Conservation (phyloP, 2,329 filamentous ascomycete species). For the Huntiella abstrusa region DNA sequence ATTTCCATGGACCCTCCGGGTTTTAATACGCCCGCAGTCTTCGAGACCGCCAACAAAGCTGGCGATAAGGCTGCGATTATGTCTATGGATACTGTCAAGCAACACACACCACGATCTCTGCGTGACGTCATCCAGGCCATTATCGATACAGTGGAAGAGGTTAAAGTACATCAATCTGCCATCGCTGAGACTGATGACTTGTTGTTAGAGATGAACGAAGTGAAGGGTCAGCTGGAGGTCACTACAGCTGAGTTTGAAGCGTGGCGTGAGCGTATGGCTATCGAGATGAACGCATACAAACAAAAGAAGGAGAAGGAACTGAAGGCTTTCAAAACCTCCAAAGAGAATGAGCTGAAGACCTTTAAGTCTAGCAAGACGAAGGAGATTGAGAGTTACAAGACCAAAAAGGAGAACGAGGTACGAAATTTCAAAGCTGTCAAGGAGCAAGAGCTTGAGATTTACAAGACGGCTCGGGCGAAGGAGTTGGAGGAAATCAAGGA, state of each 20-base stretch:
- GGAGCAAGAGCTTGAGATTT: conserved; percentile 8
- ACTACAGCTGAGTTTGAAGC: conserved; percentile 8
- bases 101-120: background rate
- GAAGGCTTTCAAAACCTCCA: conserved; percentile 6
- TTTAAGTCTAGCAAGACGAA: conserved; percentile 10
- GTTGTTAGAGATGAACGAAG: conserved; percentile 10
- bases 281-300: conserved; percentile 7
- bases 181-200: conserved; percentile 7
- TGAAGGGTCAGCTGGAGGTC: conserved; percentile 8
- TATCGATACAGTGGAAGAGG: conserved; percentile 9
- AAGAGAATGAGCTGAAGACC: conserved; percentile 6
- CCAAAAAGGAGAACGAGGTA: conserved; percentile 10
- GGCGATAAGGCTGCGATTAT: background rate
- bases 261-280: conserved; percentile 8
- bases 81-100: background rate
- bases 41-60: background rate
- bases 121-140: conserved; percentile 8
- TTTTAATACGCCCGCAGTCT: background rate
- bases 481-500: conserved; percentile 9
- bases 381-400: conserved; percentile 11
- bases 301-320: conserved; percentile 10
- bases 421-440: conserved; percentile 7
- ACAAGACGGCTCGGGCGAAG: conserved; percentile 8
- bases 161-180: conserved; percentile 4
- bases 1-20: background rate